These are phyloP conservation scores for Phaeotremella fagi DNA, from an alignment of 768 basidiomycete species.

Conservation along the genomic window DNA sequence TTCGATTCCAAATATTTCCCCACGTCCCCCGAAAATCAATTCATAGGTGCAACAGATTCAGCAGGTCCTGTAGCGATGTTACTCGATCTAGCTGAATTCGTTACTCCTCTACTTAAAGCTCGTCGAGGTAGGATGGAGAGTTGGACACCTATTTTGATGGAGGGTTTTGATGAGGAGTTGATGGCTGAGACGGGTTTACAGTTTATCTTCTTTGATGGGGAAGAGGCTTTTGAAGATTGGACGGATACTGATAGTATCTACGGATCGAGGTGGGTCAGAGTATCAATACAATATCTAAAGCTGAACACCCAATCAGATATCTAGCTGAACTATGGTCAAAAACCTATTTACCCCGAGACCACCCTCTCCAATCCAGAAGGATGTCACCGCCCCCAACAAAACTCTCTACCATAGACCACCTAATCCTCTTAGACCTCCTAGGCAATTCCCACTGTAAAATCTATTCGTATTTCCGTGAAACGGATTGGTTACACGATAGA, in stretches of 20 bases:
- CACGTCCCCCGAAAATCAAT: constrained; percentile 70
- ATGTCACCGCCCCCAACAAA: constrained; percentile 57
- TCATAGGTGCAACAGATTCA: constrained; percentile 95
- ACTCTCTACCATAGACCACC: constrained; percentile 75
- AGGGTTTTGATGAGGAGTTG: constrained; percentile 58
- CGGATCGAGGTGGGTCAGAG: constrained; percentile 70
- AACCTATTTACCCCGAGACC: constrained; percentile 58
- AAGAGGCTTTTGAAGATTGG: constrained; percentile 92
- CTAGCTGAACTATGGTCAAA: constrained; percentile 78
- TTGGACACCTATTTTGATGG: constrained; percentile 56
- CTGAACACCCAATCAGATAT: constrained; percentile 57
- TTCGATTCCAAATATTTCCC: constrained; percentile 88
- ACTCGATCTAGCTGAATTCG: constrained; percentile 80
- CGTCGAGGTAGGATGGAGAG: constrained; percentile 58
- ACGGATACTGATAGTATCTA: constrained; percentile 85
- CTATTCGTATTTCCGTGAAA: constrained; percentile 75
- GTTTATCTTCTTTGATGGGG: constrained; percentile 93
- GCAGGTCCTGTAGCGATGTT: constrained; percentile 93
- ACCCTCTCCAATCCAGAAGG: constrained; percentile 56
- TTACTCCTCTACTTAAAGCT: constrained; percentile 53
- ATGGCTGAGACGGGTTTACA: constrained; percentile 79
- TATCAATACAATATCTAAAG: background rate
- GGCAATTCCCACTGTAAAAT: constrained; percentile 72
- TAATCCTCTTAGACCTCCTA: constrained; percentile 87
- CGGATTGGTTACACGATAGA: constrained; percentile 86